Evolutionary conservation across 148 eudicot species (phyloP), one percentile per base, ranked within the genome.

Genomic region (Diospyros lotus): DNA sequence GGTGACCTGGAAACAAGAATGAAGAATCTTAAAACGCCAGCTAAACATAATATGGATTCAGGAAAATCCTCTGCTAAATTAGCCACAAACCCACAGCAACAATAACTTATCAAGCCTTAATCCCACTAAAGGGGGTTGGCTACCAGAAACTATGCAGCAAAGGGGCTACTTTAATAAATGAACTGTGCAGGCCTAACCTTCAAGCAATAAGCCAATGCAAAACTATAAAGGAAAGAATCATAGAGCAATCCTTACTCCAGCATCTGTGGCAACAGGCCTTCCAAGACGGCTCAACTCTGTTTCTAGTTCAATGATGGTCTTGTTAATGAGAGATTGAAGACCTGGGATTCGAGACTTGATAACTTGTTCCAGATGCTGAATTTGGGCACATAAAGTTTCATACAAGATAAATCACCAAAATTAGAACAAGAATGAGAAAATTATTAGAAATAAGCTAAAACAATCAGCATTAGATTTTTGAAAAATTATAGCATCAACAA

Each of bases 311-410:
- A 88, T 84, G 42, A 92, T 90, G 46, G 97, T 92, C 82, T 95
- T 95, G 87, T 80, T 85, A 60, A 95, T 95, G 48, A 95, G 92
- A 72, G 99, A 95, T 76, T 95, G 99, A 80, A 95, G 97, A 73
- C 94, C 91, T 39, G 99, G 99, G 70, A 95, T 95, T 43, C 97
- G 93, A 73, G 99, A 92, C 84, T 95, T 95, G 88, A 95, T 95
- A 73, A 92, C 99, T 71, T 82, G 80, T 82, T 95, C 99, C 86
- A 95, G 80, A 84, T 95, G 99, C 99, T 94, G 90, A 50, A 84
- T 44, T 65, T 66, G 58, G 73, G 10, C 64, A 76, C 4, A 80
- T 6, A 58, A 5, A 6, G 1, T 64, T 18, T 51, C 28, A 39
- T 53, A 52, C 43, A 48, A 48, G 48, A 71, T 48, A 17, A 18